Base-by-base conservation (phyloP, 1,139 yeast species). In the Sugiyamaella sp. region DNA sequence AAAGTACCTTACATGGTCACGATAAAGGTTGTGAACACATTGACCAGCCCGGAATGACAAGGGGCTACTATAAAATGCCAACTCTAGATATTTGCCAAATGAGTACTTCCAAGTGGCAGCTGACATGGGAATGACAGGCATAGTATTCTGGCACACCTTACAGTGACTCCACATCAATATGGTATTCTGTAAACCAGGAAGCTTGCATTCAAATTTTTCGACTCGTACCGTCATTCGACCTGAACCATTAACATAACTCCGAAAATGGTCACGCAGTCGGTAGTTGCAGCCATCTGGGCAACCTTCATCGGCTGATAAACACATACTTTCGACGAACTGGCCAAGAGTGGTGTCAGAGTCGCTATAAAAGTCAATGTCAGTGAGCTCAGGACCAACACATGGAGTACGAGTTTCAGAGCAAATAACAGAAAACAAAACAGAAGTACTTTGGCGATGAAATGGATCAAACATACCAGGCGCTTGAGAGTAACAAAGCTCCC, bases 151-250 rank as follows among this genome's bases (percentile, higher is more conserved):
- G 68, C 99, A 95, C 50, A 76, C 77, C 55, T 86, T 88, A 70
- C 99, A 95, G 60, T 81, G 84, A 67, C 96, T 88, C 99, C 99
- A 95, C 78, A 91, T 86, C 47, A 90, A 74, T 48, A 95, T 82
- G n/a, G 80, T 80, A 62, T 85, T 80, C 56, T 83, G 84, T 43
- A 83, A 72, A 8, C 84, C 83, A 0, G 89, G 84, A 2, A 85
- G 67, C 16, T 78, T 73, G 38, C 84, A 76, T 16, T 80, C 77
- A 55, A 74, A 79, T 53, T 76, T 77, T 63, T 89, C 96, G 19
- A 89, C 79, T 25, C 84, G 77, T 46, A 91, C 84, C 63, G 87
- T 95, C 19, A 95, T 78, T 58, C 88, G 85, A 1, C 95, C 96
- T 49, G 79, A 75, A 0, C 96, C 97, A 71, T 93, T 97, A 20